These are phyloP conservation scores for Saccharomycopsis amapae DNA, from an alignment of 805 yeast species.

Conservation along the genomic window DNA sequence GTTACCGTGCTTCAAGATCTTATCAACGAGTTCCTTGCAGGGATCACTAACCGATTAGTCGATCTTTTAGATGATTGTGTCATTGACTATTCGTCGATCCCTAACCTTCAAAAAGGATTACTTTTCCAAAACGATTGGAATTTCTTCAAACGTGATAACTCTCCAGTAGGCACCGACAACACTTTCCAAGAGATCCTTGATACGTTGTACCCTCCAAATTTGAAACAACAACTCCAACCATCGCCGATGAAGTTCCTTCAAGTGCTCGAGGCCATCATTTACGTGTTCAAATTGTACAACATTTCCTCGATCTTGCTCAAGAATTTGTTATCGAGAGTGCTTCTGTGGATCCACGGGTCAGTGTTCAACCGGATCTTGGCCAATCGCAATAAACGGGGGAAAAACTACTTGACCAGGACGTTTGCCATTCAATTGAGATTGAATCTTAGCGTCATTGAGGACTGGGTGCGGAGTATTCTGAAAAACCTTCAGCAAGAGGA, in stretches of 20 bases:
- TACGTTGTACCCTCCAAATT: conserved; percentile 80
- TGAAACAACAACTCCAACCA: conserved; percentile 73
- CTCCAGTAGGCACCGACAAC: conserved; percentile 30
- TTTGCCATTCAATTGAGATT: conserved; percentile 86
- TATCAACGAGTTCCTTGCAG: conserved; percentile 57
- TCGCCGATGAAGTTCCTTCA: conserved; percentile 84
- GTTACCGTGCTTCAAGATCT: conserved; percentile 50
- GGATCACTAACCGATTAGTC: conserved; percentile 55
- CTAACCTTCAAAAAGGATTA: conserved; percentile 59
- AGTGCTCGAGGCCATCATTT: conserved; percentile 79
- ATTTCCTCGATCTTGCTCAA: conserved; percentile 72
- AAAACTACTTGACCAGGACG: conserved; percentile 65
- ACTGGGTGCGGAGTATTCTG: conserved; percentile 65
- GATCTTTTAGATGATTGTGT: conserved; percentile 57
- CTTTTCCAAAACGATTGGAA: conserved; percentile 70
- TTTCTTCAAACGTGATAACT: conserved; percentile 36
- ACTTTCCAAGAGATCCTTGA: conserved; percentile 58
- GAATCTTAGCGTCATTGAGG: conserved; percentile 80
- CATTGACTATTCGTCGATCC: conserved; percentile 72
- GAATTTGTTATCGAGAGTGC: conserved; percentile 64
- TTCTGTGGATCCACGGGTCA: conserved; percentile 68
- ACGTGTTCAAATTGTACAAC: conserved; percentile 74
- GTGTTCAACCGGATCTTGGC: conserved; percentile 68
- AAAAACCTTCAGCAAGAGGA: conserved; percentile 22
- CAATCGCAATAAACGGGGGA: conserved; percentile 33